phyloP scores from a whole-genome alignment of 2,329 filamentous ascomycete species.

The Cryphonectria japonica region DNA sequence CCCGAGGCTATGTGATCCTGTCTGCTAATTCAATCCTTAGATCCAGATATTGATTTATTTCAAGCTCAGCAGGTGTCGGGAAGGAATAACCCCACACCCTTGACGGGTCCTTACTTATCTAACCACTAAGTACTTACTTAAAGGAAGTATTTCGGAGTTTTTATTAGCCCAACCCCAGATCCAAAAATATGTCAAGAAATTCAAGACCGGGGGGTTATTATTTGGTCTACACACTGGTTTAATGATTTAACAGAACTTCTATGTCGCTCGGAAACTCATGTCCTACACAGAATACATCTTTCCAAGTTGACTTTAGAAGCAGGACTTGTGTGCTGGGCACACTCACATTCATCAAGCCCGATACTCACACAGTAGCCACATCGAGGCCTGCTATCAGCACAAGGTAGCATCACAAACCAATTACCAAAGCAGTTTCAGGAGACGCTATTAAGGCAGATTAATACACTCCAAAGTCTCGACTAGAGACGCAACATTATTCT shows the following conservation, averaged over 20 bases:
- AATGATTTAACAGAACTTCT: no score
- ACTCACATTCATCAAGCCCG: no score
- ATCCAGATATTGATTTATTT: background rate
- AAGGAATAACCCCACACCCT: background rate
- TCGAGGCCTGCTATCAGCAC: background rate
- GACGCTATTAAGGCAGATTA: background rate
- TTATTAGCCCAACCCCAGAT: background rate
- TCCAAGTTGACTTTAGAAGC: background rate
- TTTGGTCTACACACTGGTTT: background rate
- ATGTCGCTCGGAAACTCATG: background rate
- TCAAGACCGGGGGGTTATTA: background rate
- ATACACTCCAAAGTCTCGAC: background rate
- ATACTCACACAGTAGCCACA: background rate
- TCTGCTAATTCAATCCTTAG: background rate
- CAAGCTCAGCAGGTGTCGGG: background rate
- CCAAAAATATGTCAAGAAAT: background rate
- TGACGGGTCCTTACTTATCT: background rate
- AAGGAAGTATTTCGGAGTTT: background rate
- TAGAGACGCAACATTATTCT: fast-evolving
- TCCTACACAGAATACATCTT: background rate
- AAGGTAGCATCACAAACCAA: background rate
- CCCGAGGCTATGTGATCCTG: background rate
- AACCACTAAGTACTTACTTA: background rate
- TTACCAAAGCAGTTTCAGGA: no score
- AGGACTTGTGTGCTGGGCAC: no score